phyloP scores from a whole-genome alignment of 2,329 filamentous ascomycete genomes.

The Nigrospora oryzae region DNA sequence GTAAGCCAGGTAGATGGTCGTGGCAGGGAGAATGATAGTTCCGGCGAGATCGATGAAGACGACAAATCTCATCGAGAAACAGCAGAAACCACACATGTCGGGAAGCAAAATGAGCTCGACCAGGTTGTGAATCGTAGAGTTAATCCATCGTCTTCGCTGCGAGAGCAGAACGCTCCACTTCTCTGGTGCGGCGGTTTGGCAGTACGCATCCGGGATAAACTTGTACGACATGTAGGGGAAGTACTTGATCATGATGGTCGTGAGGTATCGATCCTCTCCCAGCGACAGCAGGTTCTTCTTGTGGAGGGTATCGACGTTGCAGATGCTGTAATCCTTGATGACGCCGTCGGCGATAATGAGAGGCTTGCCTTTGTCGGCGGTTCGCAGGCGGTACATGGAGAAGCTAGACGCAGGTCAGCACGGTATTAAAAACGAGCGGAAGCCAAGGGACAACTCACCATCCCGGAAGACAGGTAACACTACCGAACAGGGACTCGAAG shows the following conservation, averaged over 20 bases:
- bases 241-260: conserved; percentile 96
- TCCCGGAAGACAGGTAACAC: conserved; percentile 96
- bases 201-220: conserved; percentile 88
- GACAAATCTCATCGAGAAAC: conserved; percentile 95
- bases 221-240: conserved; percentile 96
- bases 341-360: conserved; percentile 87
- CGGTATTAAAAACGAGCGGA: conserved; percentile 19
- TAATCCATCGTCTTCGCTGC: conserved; percentile 99
- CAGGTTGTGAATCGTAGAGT: conserved; percentile 96
- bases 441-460: conserved; percentile 58
- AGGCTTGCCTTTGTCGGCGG: conserved; percentile 87
- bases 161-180: conserved; percentile 90
- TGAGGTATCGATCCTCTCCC: conserved; percentile 81
- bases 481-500: conserved; percentile 95
- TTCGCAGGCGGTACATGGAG: conserved; percentile 95
- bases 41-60: conserved; percentile 91
- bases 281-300: conserved; percentile 74
- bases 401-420: conserved; percentile 54
- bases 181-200: conserved; percentile 87
- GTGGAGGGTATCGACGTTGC: conserved; percentile 87
- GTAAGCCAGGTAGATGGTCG: conserved; percentile 78
- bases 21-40: conserved; percentile 85
- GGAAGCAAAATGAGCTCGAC: conserved; percentile 83
- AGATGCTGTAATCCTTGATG: conserved; percentile 81
- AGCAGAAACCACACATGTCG: conserved; percentile 97